These are phyloP conservation scores for Fusarium tanahbumbuense DNA, from an alignment of 2,329 filamentous ascomycete species.

Conservation along the genomic window DNA sequence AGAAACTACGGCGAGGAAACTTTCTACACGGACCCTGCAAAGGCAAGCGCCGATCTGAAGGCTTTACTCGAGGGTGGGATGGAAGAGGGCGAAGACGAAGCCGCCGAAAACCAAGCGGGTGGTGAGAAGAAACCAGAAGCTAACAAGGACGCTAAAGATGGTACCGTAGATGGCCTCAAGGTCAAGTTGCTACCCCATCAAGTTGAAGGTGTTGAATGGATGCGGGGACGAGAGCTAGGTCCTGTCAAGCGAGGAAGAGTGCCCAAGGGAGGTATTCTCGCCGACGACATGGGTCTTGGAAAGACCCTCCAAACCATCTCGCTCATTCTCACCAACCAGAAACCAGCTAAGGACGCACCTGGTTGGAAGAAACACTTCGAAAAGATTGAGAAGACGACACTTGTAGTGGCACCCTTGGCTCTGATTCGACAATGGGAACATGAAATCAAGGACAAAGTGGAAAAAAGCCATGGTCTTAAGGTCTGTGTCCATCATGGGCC, in stretches of 20 bases:
- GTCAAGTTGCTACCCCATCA: constrained; percentile 94
- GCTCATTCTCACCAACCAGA: constrained; percentile 84
- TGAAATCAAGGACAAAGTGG: constrained; percentile 87
- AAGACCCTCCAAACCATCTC: constrained; percentile 97
- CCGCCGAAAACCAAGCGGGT: constrained; percentile 46
- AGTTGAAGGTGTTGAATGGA: constrained; percentile 93
- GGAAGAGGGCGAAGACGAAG: constrained; percentile 72
- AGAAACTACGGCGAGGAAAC: constrained; percentile 56
- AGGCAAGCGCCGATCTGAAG: constrained; percentile 82
- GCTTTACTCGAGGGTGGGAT: constrained; percentile 84
- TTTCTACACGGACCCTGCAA: constrained; percentile 75
- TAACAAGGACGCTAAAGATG: constrained; percentile 57
- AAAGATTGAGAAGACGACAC: constrained; percentile 78
- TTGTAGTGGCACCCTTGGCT: constrained; percentile 92
- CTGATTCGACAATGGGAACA: constrained; percentile 97
- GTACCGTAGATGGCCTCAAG: constrained; percentile 78
- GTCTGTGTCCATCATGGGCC: constrained; percentile 94
- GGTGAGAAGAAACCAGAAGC: constrained; percentile 39
- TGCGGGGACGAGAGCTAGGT: constrained; percentile 91
- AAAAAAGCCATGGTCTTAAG: constrained; percentile 74
- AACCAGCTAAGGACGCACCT: constrained; percentile 67
- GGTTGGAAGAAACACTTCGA: constrained; percentile 76
- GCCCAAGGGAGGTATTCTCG: constrained; percentile 92
- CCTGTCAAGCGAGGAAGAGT: constrained; percentile 82
- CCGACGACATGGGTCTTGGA: constrained; percentile 96